Conservation (phyloP, 2,329 filamentous ascomycete genomes). For the Fusarium udum region DNA sequence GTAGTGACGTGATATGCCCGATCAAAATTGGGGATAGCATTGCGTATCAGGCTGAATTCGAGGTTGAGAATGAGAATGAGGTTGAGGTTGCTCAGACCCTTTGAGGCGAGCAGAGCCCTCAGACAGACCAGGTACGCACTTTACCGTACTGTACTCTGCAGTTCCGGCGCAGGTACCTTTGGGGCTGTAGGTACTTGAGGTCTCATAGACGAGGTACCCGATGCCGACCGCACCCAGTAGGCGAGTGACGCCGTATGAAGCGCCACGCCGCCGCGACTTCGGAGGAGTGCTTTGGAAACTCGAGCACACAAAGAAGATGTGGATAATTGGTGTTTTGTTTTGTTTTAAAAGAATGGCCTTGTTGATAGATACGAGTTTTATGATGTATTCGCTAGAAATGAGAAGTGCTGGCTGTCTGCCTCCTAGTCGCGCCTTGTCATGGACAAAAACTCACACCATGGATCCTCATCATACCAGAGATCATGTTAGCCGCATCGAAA, state of each 20-base stretch:
- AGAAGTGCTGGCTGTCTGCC: neutral
- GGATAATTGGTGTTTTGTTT: neutral
- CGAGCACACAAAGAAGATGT: neutral
- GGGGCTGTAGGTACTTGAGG: slow-evolving; percentile 23
- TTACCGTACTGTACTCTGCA: slow-evolving; percentile 2
- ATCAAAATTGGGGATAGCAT: slow-evolving; percentile 5
- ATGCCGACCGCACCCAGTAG: slow-evolving; percentile 13
- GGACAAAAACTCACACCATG: neutral
- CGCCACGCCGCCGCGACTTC: slow-evolving; percentile 40
- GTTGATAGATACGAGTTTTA: neutral
- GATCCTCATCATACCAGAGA: neutral
- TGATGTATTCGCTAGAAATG: neutral
- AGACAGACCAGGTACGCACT: slow-evolving; percentile 5
- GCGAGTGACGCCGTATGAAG: slow-evolving; percentile 42
- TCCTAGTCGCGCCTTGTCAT: neutral
- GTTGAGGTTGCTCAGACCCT: slow-evolving; percentile 29
- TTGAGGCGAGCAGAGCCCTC: slow-evolving; percentile 3
- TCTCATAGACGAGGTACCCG: slow-evolving; percentile 10
- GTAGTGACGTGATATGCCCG: slow-evolving; percentile 26
- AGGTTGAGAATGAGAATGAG: slow-evolving; percentile 13
- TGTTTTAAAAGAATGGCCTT: neutral
- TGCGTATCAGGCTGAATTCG: slow-evolving; percentile 11
- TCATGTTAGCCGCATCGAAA: slow-evolving; percentile 7
- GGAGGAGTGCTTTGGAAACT: slow-evolving; percentile 16
- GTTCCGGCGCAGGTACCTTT: slow-evolving; percentile 11